These are phyloP conservation scores for Warburgia ugandensis DNA, from an alignment of 164 flowering plant genomes.

Conservation along the genomic window DNA sequence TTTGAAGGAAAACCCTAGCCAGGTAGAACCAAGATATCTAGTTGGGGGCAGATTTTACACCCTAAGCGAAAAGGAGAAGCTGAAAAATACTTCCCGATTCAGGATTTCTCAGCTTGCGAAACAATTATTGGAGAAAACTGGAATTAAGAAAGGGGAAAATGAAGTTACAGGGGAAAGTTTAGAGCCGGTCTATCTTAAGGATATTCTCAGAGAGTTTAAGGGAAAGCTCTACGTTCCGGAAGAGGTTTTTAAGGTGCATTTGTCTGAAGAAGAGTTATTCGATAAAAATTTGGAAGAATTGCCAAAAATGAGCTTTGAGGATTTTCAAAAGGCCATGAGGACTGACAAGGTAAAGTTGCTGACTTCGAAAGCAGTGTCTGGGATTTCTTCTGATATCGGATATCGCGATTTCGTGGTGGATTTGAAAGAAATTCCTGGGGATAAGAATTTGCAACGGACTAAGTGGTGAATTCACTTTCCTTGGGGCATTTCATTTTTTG, in stretches of 20 bases:
- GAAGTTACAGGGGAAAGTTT: slow-evolving; percentile 17
- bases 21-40: slow-evolving; percentile 61
- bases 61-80: slow-evolving; percentile 49
- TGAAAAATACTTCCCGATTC: slow-evolving; percentile 18
- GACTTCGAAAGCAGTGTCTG: slow-evolving; percentile 42
- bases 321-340: slow-evolving; percentile 49
- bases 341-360: slow-evolving; percentile 66
- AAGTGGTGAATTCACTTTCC: slow-evolving; percentile 50
- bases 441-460: slow-evolving; percentile 63
- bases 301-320: slow-evolving; percentile 69
- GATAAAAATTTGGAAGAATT: slow-evolving; percentile 45
- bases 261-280: slow-evolving; percentile 84
- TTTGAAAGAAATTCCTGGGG: slow-evolving; percentile 78
- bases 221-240: slow-evolving; percentile 94
- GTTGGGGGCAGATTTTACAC: slow-evolving; percentile 61
- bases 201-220: slow-evolving; percentile 68
- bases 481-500: not conserved
- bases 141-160: slow-evolving; percentile 11
- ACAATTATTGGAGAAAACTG: slow-evolving; percentile 25
- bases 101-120: slow-evolving; percentile 30
- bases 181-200: slow-evolving; percentile 60
- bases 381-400: slow-evolving; percentile 15
- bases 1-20: slow-evolving; percentile 86
- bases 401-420: slow-evolving; percentile 65
- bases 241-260: slow-evolving; percentile 47